Percentiles rank a stretch among this genome's conserved stretches.
Evolutionary conservation across 257 asterid species (phyloP).

Genomic region (Plantago major): DNA sequence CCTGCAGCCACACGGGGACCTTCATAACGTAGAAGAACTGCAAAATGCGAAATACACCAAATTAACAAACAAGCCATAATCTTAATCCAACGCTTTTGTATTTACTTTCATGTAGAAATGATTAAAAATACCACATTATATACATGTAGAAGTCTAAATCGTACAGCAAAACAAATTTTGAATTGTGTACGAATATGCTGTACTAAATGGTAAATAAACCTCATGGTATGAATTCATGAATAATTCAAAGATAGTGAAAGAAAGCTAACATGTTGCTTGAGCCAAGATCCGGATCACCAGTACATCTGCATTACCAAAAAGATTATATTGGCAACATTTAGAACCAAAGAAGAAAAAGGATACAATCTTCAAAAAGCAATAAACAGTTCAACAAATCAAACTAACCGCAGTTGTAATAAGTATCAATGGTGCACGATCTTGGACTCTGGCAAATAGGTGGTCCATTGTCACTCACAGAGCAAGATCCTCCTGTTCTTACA

Average conservation of each 20-base stretch:
- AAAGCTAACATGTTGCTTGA: neutral
- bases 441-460: too few species aligned
- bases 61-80: too few species aligned
- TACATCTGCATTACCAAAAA: neutral
- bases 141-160: too few species aligned
- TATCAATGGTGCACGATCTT: too few species aligned
- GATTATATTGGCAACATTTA: neutral
- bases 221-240: neutral
- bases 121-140: too few species aligned
- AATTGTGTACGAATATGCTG: neutral
- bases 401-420: neutral
- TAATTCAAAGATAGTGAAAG: neutral
- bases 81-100: too few species aligned
- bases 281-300: neutral
- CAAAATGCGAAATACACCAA: too few species aligned
- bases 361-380: neutral
- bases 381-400: neutral
- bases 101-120: too few species aligned
- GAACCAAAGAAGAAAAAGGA: neutral
- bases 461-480: too few species aligned
- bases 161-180: too few species aligned
- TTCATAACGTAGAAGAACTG: too few species aligned
- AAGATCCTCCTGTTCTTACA: neutral
- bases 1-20: too few species aligned
- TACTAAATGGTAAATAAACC: neutral